Evolutionary conservation across 1,284 basidiomycete genomes (phyloP), one percentile per base, ranked within the genome.

Genomic region (Cerrena zonata): DNA sequence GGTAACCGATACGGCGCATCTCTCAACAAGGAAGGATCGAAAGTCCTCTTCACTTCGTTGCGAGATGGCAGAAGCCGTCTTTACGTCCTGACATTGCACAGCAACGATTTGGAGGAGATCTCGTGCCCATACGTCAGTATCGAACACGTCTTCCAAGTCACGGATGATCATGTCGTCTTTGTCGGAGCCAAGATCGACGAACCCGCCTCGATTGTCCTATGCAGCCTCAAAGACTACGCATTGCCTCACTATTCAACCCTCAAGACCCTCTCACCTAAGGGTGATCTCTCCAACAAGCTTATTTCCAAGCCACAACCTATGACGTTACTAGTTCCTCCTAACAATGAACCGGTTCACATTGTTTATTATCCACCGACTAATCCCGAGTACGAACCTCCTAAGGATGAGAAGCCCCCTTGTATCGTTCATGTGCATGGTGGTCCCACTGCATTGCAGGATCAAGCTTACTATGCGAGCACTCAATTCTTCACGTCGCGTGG

Each of bases 401-500:
- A 74, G 0, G 73, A 70, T 1, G 80, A 84, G 60, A 73, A 73
- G 19, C 86, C 87, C 0, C 87, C 87, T 0, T 81, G 79, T 55
- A 69, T 88, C 13, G 68, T 87, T 5, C 65, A 71, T 39, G 73
- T 77, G 1, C 86, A 89, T 56, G 86, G 86, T 2, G 86, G 87
- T 0, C 86, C 87, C 0, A 88, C 85, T 0, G 57, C 56, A 0
- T 59, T 71, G 3, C 65, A 72, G 0, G 40, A 56, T 1, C 76
- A 80, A 48, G 74, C 72, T 0, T 62, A 89, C 25, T 65, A 68
- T n/a, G 75, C 77, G 69, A 66, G 62, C 38, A 73, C 69, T 44
- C 81, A 83, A 53, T 89, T 75, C 59, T 89, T 78, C 56, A 86
- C 84, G 0, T 77, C 75, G n/a, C 73, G 84, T 3, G 84, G 85